These are phyloP conservation scores for Abelmoschus esculentus DNA, from an alignment of 345 rosid genomes.

Conservation along the genomic window DNA sequence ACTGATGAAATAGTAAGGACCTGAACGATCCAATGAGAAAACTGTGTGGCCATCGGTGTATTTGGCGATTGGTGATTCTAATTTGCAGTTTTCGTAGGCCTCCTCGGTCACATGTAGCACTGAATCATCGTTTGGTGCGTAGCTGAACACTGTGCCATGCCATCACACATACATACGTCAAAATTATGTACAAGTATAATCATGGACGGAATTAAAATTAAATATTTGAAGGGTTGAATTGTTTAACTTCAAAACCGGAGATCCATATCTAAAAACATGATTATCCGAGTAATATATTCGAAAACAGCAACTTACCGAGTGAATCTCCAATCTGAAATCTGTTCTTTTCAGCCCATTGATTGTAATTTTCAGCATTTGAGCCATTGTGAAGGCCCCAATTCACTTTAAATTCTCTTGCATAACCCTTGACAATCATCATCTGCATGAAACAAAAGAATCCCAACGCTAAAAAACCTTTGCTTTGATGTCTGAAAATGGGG, in stretches of 20 bases:
- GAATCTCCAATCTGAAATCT: conserved; percentile 81
- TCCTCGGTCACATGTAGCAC: conserved; percentile 56
- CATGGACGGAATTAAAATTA: too few species aligned
- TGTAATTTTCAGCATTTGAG: conserved; percentile 21
- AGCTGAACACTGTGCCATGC: conserved; percentile 48
- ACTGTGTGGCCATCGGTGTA: conserved; percentile 49
- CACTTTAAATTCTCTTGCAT: conserved; percentile 49
- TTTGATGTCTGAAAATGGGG: conserved; percentile 12
- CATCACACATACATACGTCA: not conserved
- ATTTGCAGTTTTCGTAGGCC: conserved; percentile 51
- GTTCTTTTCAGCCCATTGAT: conserved; percentile 65
- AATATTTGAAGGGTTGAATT: too few species aligned
- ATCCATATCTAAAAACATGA: too few species aligned
- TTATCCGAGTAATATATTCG: not conserved
- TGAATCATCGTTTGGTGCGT: conserved; percentile 51
- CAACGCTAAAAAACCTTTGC: conserved; percentile 19
- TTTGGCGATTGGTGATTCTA: conserved; percentile 28
- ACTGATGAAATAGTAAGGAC: conserved; percentile 67
- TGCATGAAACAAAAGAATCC: conserved; percentile 36
- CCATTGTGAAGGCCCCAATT: conserved; percentile 50
- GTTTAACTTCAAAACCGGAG: too few species aligned
- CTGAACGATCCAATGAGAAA: conserved; percentile 44
- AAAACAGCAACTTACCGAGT: conserved; percentile 38
- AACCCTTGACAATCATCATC: conserved; percentile 30
- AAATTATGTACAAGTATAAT: not conserved